These are phyloP conservation scores for Pseudogymnoascus sp. DNA, from an alignment of 2,329 filamentous ascomycete species.

Conservation along the genomic window DNA sequence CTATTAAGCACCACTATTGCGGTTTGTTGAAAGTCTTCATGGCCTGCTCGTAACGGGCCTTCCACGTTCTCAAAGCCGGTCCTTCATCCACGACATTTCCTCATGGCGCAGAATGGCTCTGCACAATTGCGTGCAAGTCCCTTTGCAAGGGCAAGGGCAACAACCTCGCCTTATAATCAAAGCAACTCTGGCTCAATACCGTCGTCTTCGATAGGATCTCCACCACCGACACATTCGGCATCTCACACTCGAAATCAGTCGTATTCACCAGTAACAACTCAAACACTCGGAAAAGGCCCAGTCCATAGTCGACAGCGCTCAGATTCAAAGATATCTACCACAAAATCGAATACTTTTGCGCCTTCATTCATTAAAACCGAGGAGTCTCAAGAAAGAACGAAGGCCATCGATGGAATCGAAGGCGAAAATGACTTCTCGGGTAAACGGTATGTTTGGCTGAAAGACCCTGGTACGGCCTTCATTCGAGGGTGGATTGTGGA, in stretches of 20 bases:
- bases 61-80: neutral
- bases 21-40: conserved; percentile 3
- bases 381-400: conserved; percentile 52
- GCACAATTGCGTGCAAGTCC: conserved; percentile 74
- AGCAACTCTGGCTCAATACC: conserved; percentile 69
- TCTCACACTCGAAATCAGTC: conserved; percentile 66
- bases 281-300: conserved; percentile 30
- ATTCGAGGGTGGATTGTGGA: conserved; percentile 88
- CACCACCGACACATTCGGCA: conserved; percentile 28
- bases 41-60: conserved; percentile 4
- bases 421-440: conserved; percentile 98
- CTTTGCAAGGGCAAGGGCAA: conserved; percentile 63
- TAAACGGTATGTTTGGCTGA: conserved; percentile 96
- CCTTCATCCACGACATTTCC: neutral
- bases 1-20: neutral
- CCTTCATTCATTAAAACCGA: conserved; percentile 93
- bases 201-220: conserved; percentile 38
- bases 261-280: conserved; percentile 43
- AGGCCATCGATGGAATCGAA: conserved; percentile 67
- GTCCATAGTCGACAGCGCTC: conserved; percentile 37
- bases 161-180: conserved; percentile 49
- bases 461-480: conserved; percentile 79
- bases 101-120: conserved; percentile 41
- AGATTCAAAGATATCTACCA: conserved; percentile 59
- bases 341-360: conserved; percentile 77